These are phyloP conservation scores for Coemansia sp. DNA, from an alignment of 192 early-diverging fungal species.

Conservation along the genomic window DNA sequence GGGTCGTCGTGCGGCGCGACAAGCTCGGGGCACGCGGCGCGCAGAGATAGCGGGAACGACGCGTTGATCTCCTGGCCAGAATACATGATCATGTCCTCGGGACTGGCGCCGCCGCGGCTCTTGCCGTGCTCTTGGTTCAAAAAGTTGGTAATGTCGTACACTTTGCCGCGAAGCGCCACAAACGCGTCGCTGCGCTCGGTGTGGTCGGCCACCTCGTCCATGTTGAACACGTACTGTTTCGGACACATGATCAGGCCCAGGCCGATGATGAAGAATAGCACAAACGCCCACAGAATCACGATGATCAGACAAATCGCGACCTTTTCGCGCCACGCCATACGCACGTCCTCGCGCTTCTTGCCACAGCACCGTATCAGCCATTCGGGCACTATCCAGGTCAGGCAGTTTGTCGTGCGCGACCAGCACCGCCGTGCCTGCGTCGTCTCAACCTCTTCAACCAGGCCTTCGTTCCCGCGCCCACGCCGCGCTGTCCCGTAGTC, in stretches of 20 bases:
- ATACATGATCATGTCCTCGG: slow-evolving; percentile 45
- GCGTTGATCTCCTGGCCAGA: slow-evolving; percentile 65
- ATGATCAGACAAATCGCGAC: slow-evolving; percentile 82
- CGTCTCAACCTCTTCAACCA: slow-evolving; percentile 73
- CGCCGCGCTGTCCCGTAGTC: slow-evolving; percentile 13
- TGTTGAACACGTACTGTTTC: slow-evolving; percentile 59
- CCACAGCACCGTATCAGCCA: slow-evolving; percentile 43
- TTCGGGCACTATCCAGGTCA: slow-evolving; percentile 39
- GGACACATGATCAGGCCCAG: slow-evolving; percentile 84
- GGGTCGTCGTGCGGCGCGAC: slow-evolving; percentile 23
- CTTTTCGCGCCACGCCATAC: slow-evolving; percentile 97
- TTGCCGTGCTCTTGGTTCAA: slow-evolving; percentile 59
- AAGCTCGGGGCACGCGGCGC: slow-evolving; percentile 58
- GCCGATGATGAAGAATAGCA: slow-evolving; percentile 87
- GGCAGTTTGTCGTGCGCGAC: slow-evolving; percentile 25
- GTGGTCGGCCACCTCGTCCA: slow-evolving; percentile 60
- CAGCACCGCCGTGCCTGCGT: slow-evolving; percentile 38
- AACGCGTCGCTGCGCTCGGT: slow-evolving; percentile 57
- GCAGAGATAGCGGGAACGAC: slow-evolving; percentile 60
- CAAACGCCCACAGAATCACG: slow-evolving; percentile 66
- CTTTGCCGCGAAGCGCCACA: slow-evolving; percentile 64
- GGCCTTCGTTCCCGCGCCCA: slow-evolving; percentile 65
- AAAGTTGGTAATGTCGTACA: slow-evolving; percentile 70
- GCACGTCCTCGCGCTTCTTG: slow-evolving; percentile 87
- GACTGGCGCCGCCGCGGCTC: slow-evolving; percentile 35